Evolutionary conservation across 2,329 filamentous ascomycete genomes (phyloP).

Genomic region (Monosporascus cannonballus): DNA sequence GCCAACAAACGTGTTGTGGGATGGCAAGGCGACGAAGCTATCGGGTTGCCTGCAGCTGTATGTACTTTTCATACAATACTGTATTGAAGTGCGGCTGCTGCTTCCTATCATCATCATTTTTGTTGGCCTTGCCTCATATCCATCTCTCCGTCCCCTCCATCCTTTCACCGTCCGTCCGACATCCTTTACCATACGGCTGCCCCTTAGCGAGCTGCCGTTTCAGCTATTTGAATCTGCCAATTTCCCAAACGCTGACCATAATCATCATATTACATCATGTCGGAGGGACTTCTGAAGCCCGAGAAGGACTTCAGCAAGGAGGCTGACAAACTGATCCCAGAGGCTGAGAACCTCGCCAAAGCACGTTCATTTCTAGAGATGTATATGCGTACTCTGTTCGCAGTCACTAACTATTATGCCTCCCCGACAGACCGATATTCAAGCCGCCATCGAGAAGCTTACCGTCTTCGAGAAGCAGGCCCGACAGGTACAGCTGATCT

Average conservation of each 20-base stretch:
- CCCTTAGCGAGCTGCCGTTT: not conserved
- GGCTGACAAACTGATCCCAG: conserved; percentile 83
- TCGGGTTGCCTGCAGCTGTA: not conserved
- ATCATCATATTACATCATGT: conserved; percentile 52
- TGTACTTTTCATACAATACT: not conserved
- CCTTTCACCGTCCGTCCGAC: too few species aligned
- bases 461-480: conserved; percentile 90
- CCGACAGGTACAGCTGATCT: conserved; percentile 62
- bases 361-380: conserved; percentile 38
- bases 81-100: not conserved
- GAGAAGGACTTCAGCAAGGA: conserved; percentile 99
- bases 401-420: conserved; percentile 2
- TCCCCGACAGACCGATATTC: conserved; percentile 61
- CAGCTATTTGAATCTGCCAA: not conserved
- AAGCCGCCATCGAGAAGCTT: conserved; percentile 90
- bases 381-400: not conserved
- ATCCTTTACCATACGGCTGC: too few species aligned
- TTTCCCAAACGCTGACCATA: not conserved
- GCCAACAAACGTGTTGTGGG: not conserved
- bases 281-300: conserved; percentile 77
- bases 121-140: too few species aligned
- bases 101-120: not conserved
- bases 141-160: too few species aligned
- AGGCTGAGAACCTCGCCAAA: conserved; percentile 84
- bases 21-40: not conserved